These are phyloP conservation scores for Sporothrix curviconia DNA, from an alignment of 2,329 filamentous ascomycete species.

Conservation along the genomic window DNA sequence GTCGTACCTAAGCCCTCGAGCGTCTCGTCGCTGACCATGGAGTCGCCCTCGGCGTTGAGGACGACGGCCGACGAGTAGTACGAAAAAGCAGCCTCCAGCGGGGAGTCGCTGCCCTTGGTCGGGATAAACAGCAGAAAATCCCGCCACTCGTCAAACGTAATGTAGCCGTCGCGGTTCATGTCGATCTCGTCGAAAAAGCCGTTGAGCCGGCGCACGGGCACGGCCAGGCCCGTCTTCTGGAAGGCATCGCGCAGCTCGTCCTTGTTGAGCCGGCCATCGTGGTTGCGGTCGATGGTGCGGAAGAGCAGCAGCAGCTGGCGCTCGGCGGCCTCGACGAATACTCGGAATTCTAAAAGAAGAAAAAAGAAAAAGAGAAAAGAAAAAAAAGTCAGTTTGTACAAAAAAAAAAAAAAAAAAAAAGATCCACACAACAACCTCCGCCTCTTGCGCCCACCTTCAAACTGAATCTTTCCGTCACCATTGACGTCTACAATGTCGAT, in stretches of 20 bases:
- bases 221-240: conserved; percentile 65
- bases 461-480: conserved; percentile 84
- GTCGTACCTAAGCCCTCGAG: conserved; percentile 91
- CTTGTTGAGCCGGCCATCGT: conserved; percentile 80
- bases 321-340: conserved; percentile 83
- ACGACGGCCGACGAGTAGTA: conserved; percentile 88
- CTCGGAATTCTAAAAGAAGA: conserved; percentile 71
- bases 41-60: conserved; percentile 90
- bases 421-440: background rate
- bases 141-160: conserved; percentile 93
- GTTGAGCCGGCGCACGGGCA: conserved; percentile 70
- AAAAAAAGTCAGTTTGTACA: background rate
- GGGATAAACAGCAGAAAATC: conserved; percentile 92
- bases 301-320: conserved; percentile 77
- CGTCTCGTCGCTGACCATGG: conserved; percentile 81
- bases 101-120: conserved; percentile 55
- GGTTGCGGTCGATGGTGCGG: conserved; percentile 75
- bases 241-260: conserved; percentile 77
- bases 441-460: conserved; percentile 57
- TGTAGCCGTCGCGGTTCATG: conserved; percentile 76
- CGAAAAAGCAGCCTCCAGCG: conserved; percentile 74
- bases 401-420: too few species aligned
- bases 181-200: conserved; percentile 89
- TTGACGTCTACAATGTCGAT: conserved; percentile 76
- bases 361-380: background rate